phyloP scores from a whole-genome alignment of 2,329 filamentous ascomycete genomes.

The Ilyonectria mors-panacis region DNA sequence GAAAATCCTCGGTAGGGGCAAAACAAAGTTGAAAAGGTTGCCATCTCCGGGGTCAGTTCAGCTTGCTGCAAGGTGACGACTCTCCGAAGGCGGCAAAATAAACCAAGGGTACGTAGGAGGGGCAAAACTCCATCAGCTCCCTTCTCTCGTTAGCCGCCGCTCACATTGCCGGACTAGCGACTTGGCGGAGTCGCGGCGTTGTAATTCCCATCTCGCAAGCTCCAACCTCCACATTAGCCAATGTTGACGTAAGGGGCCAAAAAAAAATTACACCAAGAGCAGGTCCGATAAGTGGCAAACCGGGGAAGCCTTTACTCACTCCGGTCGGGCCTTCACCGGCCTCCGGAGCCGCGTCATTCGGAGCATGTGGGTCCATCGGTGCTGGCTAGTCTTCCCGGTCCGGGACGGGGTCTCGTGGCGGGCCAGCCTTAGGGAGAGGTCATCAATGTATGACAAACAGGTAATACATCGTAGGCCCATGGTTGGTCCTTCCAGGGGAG shows the following conservation, averaged over 20 bases:
- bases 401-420: neutral
- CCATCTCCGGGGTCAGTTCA: too few species aligned
- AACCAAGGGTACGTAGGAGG: neutral
- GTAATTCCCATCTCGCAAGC: neutral
- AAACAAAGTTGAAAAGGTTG: too few species aligned
- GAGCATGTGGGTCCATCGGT: slow-evolving; percentile 1
- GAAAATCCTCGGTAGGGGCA: too few species aligned
- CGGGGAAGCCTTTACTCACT: neutral
- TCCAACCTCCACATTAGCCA: neutral
- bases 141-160: neutral
- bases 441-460: neutral
- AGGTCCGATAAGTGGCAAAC: neutral
- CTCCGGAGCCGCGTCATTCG: neutral
- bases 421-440: neutral
- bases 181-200: neutral
- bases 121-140: neutral
- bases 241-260: neutral
- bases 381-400: neutral
- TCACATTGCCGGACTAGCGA: neutral
- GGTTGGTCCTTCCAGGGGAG: neutral
- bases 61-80: too few species aligned
- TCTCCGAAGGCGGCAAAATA: too few species aligned
- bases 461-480: too few species aligned
- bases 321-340: neutral
- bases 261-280: neutral